Base-by-base conservation (phyloP, 75 land plant genomes). In the Cunninghamia lanceolata region DNA sequence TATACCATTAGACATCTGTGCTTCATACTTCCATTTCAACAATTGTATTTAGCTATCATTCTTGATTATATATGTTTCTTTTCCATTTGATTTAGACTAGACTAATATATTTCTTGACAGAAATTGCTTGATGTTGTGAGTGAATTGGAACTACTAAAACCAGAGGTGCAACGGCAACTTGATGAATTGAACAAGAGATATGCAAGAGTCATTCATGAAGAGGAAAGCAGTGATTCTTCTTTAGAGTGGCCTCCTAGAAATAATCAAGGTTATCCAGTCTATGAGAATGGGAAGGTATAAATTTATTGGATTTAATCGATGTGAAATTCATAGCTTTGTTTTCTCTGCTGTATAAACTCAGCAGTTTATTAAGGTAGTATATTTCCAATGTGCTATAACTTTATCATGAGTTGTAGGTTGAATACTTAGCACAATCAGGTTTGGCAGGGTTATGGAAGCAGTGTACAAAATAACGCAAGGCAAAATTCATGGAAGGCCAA, bases 111-210 rank as follows among this genome's bases (percentile, higher is more conserved):
- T 45, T 80, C 10, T 34, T 85, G 85, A 73, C 91, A 98, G 99
- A 98, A 91, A 90, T 76, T 94, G 46, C 28, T 87, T 32, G 89
- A 86, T 84, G 94, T 93, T 32, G 21, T 98, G 14, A 86, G 88
- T 83, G 99, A 98, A 86, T 91, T 98, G 82, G 99, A 98, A 85
- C 25, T 82, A 7, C 73, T 98, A 73, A 98, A 98, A 87, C 99
- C 99, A 76, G 87, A 86, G 78, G 92, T 94, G 43, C 91, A 88
- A 76, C 90, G 85, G 43, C 92, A 91, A 81, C 84, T 94, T 71
- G 86, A 91, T 82, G 91, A 89, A 83, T 81, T 92, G 50, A 94
- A 96, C 83, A 88, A 84, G 35, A 86, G 42, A 34, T 50, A 76
- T 63, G 74, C 42, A 0, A 40, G 38, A 8, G 34, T 83, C 87